phyloP scores from a whole-genome alignment of 805 yeast genomes.

The Grigorovia jiainica region DNA sequence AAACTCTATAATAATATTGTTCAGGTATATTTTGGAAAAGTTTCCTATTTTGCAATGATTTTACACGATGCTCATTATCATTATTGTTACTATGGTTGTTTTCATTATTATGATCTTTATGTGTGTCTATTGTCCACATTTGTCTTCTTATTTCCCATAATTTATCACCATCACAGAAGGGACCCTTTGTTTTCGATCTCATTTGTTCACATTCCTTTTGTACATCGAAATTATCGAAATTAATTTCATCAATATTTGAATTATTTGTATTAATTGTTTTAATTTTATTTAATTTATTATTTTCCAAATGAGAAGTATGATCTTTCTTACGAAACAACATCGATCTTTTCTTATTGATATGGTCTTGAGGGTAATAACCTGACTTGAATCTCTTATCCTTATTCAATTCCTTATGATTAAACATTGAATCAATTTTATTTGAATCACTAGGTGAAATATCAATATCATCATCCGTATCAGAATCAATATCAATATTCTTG shows the following conservation, averaged over 20 bases:
- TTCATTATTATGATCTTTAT: neutral
- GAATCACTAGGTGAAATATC: slow-evolving; percentile 8
- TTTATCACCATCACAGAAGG: slow-evolving; percentile 43
- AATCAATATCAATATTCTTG: slow-evolving; percentile 10
- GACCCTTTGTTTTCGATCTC: slow-evolving; percentile 27
- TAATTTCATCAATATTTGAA: slow-evolving; percentile 11
- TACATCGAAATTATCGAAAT: slow-evolving; percentile 26
- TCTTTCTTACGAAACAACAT: neutral
- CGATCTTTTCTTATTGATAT: neutral
- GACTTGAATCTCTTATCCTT: neutral
- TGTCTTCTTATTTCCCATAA: slow-evolving; percentile 64
- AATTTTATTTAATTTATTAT: neutral
- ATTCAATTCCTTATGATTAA: slow-evolving; percentile 3
- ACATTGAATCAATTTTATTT: slow-evolving; percentile 17
- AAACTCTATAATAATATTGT: slow-evolving; percentile 51
- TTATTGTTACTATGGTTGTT: too few relatives aligned
- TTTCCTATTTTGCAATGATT: slow-evolving; percentile 10
- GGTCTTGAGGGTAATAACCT: neutral
- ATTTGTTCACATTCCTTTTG: slow-evolving; percentile 25
- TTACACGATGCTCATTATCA: neutral
- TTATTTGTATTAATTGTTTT: slow-evolving; percentile 1
- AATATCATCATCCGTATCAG: slow-evolving; percentile 1
- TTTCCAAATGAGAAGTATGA: neutral
- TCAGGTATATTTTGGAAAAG: slow-evolving; percentile 30
- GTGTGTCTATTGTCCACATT: slow-evolving; percentile 42